These are phyloP conservation scores for Phlebopus sp. DNA, from an alignment of 1,284 basidiomycete species.

Conservation along the genomic window DNA sequence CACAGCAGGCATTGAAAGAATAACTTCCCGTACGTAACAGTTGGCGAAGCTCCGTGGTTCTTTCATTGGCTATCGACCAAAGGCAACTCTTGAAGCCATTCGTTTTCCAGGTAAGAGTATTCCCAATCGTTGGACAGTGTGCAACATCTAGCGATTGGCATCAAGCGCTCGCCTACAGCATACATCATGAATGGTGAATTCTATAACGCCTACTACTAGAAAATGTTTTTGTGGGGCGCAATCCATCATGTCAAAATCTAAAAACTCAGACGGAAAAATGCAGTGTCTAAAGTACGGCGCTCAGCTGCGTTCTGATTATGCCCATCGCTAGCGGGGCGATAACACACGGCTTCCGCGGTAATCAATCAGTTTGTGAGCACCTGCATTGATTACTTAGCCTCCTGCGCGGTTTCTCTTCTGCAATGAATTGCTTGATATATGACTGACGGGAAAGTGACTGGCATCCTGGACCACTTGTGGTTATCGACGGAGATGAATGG, in stretches of 20 bases:
- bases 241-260: conserved; percentile 9
- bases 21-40: conserved; percentile 18
- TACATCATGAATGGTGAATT: conserved; percentile 1
- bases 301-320: not conserved
- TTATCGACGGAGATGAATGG: conserved; percentile 24
- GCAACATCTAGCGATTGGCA: conserved; percentile 12
- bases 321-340: not conserved
- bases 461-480: conserved; percentile 1
- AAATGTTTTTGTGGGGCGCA: conserved; percentile 1
- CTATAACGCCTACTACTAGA: conserved; percentile 4
- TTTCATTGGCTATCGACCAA: not conserved
- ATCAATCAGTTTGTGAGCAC: not conserved
- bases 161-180: conserved; percentile 26
- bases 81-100: conserved; percentile 10
- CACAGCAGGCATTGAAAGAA: conserved; percentile 7
- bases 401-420: not conserved
- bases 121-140: conserved; percentile 9
- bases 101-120: conserved; percentile 7
- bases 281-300: conserved; percentile 2
- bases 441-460: not conserved
- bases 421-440: not conserved
- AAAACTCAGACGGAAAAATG: conserved; percentile 9
- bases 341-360: conserved; percentile 1
- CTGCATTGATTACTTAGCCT: not conserved
- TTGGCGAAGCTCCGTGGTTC: conserved; percentile 19